phyloP scores from a whole-genome alignment of 129 eudicot species.

The Chrysanthemum makinoi region DNA sequence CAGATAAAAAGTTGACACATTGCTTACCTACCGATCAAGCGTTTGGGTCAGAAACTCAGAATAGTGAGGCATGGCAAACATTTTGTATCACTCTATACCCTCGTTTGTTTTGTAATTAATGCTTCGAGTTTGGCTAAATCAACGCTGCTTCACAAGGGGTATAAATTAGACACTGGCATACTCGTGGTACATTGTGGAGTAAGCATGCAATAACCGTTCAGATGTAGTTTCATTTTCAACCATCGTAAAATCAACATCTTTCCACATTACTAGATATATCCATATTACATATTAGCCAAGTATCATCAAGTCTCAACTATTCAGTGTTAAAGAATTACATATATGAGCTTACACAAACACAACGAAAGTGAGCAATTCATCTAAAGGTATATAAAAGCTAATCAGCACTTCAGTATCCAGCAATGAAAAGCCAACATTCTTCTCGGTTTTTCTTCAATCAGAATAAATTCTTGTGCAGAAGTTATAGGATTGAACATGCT shows the following conservation, averaged over 20 bases:
- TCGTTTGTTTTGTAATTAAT: too few relatives aligned
- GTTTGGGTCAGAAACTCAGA: too few relatives aligned
- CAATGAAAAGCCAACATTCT: slow-evolving; percentile 23
- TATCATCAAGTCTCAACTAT: slow-evolving; percentile 11
- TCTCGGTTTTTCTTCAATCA: not conserved
- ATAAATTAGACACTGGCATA: too few relatives aligned
- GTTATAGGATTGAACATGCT: slow-evolving; percentile 54
- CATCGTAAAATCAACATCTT: slow-evolving; percentile 11
- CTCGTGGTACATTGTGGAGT: too few relatives aligned
- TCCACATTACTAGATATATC: slow-evolving; percentile 21
- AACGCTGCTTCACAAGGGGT: too few relatives aligned
- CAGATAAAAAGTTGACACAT: too few relatives aligned
- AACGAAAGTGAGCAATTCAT: slow-evolving; percentile 21
- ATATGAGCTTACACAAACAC: slow-evolving; percentile 25
- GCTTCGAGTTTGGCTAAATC: too few relatives aligned
- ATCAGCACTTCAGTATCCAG: slow-evolving; percentile 24
- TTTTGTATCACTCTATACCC: too few relatives aligned
- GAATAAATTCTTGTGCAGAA: slow-evolving; percentile 14
- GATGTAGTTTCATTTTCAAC: slow-evolving; percentile 21
- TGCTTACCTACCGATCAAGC: too few relatives aligned
- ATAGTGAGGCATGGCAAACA: too few relatives aligned
- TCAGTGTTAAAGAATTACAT: slow-evolving; percentile 26
- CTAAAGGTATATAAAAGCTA: slow-evolving; percentile 17
- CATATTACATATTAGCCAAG: slow-evolving; percentile 27
- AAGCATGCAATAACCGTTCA: not conserved